Base-by-base conservation (phyloP, 768 basidiomycete species). In the Dacryopinax primogenitus region DNA sequence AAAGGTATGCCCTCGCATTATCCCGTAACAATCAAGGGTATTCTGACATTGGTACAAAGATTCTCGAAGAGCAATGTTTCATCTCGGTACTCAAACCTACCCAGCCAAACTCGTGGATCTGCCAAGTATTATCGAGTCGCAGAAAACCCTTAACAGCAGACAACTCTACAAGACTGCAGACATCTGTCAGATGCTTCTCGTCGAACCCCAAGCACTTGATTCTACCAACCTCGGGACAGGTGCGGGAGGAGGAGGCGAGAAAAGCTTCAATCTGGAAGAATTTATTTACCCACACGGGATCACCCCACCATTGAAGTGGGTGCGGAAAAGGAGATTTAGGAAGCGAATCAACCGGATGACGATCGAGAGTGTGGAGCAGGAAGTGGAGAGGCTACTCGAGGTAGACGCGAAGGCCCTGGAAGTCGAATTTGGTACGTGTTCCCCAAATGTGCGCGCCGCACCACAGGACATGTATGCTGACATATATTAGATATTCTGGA, bases 101-200 rank as follows among this genome's bases (percentile, higher is more conserved):
- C 84, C 90, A 32, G 84, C 95, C 23, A 98, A 97, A 75, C 83
- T 99, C 26, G 96, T 98, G 66, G 96, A 99, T 75, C 78, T 99
- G 47, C 96, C 96, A 1, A 90, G 90, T 74, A 84, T 99, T 63
- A 81, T 94, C 68, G 96, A 99, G 72, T 84, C 90, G 13, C 94
- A 98, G 75, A 97, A 97, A 79, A 92, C 95, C 1, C 76, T 95
- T 62, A 96, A 98, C 76, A 89, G 86, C 73, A 92, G 94, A 74
- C 92, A 96, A 72, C 88, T 96, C 84, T 96, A 98, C 80, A 99
- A 99, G 76, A 90, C 94, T 4, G 94, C 93, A 37, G 96, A 99
- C 73, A 95, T 99, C 77, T 95, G 90, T 77, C 94, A 96, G 84
- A 92, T 92, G 70, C 70, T 74, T 34, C 37, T 37, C 15, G 64